These are phyloP conservation scores for Crithidia acanthocephali DNA, from an alignment of 208 protist species.

Conservation along the genomic window DNA sequence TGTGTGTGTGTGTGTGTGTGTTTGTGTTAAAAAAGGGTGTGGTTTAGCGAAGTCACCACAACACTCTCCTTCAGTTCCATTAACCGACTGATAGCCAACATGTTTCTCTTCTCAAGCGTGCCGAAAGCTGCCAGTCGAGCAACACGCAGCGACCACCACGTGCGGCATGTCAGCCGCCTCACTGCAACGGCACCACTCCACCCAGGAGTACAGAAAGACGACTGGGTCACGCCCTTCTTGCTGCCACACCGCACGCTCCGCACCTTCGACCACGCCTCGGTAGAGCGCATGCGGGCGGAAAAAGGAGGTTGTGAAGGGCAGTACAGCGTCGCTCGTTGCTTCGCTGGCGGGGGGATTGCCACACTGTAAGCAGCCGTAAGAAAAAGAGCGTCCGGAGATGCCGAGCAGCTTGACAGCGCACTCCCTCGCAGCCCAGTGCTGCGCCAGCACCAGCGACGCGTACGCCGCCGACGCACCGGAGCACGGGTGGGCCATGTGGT, in stretches of 20 bases:
- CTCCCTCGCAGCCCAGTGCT: slow-evolving; percentile 68
- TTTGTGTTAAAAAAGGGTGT: no score
- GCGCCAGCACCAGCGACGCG: slow-evolving; percentile 40
- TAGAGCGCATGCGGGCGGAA: slow-evolving; percentile 18
- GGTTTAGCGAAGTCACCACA: no score
- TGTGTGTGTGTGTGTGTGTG: no score
- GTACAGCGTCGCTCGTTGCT: not conserved
- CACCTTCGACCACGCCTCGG: slow-evolving; percentile 2
- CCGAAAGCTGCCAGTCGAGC: no score
- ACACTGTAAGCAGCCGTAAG: slow-evolving; percentile 33
- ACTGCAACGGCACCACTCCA: slow-evolving; percentile 23
- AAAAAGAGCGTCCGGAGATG: slow-evolving; percentile 41
- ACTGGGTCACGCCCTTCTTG: slow-evolving; percentile 9
- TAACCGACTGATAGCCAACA: no score
- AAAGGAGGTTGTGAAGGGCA: slow-evolving; percentile 30
- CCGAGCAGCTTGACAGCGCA: slow-evolving; percentile 71
- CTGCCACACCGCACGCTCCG: slow-evolving; percentile 11
- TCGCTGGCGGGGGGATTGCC: not conserved
- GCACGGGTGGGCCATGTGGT: not conserved
- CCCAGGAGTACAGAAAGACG: slow-evolving; percentile 27
- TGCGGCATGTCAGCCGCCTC: slow-evolving; percentile 9
- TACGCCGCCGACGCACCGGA: slow-evolving; percentile 23
- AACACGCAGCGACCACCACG: slow-evolving; percentile 23
- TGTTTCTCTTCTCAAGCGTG: no score
- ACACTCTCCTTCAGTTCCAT: no score